Conservation (phyloP, 305 asterid species). For the Fraxinus velutina region DNA sequence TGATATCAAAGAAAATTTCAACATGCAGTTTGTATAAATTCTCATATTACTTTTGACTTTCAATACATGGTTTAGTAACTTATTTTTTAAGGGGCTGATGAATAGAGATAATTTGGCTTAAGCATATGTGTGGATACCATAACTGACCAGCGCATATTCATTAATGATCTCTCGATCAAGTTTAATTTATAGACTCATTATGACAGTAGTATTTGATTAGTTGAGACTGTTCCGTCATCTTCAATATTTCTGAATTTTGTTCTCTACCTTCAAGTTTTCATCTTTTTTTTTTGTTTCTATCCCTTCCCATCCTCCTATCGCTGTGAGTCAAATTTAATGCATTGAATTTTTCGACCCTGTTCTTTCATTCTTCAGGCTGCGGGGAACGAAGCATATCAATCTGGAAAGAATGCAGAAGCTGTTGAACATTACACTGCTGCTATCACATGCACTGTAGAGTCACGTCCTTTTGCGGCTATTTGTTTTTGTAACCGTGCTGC, state of each 20-base stretch:
- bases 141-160: background rate
- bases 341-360: slow-evolving; percentile 15
- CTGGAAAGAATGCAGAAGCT: slow-evolving; percentile 80
- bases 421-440: slow-evolving; percentile 87
- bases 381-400: slow-evolving; percentile 90
- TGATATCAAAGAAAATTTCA: background rate
- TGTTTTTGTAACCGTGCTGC: slow-evolving; percentile 98
- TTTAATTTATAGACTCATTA: background rate
- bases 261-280: background rate
- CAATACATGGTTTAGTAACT: background rate
- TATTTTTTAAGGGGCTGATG: background rate
- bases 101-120: background rate
- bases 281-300: background rate
- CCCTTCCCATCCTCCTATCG: background rate
- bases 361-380: slow-evolving; percentile 57
- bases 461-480: slow-evolving; percentile 87
- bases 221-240: background rate
- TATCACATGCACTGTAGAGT: slow-evolving; percentile 72
- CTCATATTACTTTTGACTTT: background rate
- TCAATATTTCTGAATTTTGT: background rate
- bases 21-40: background rate
- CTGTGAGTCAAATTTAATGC: slow-evolving; percentile 18
- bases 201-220: background rate
- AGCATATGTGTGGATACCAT: background rate
- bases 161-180: background rate